Percentiles rank a stretch among this genome's conserved stretches.
Evolutionary conservation across 495 filamentous ascomycete genomes (phyloP).

Genomic region (Chaetomium tenue): DNA sequence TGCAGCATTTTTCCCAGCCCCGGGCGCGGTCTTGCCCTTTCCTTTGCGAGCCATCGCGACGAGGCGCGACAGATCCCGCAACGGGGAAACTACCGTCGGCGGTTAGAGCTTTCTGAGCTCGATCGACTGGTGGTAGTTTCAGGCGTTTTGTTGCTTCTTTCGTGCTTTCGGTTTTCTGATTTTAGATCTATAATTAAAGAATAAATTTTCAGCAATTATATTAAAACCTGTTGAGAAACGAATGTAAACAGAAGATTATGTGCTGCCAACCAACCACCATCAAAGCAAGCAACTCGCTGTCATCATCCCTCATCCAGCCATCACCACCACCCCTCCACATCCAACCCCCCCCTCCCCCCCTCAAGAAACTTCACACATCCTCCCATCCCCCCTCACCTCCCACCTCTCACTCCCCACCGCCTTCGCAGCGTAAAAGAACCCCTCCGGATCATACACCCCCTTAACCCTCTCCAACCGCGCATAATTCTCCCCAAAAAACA

Average conservation of each 20-base stretch:
- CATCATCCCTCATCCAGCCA: not conserved
- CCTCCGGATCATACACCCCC: slow-evolving; percentile 51
- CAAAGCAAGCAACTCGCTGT: not conserved
- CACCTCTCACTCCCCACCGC: slow-evolving; percentile 48
- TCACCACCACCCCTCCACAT: not conserved
- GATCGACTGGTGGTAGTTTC: too few species aligned
- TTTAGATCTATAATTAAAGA: too few species aligned
- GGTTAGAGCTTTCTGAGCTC: too few species aligned
- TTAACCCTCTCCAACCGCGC: slow-evolving; percentile 46
- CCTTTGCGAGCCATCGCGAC: too few species aligned
- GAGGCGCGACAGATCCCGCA: too few species aligned
- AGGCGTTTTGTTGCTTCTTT: too few species aligned
- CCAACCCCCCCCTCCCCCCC: not conserved
- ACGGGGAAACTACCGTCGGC: too few species aligned
- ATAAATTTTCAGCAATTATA: too few species aligned
- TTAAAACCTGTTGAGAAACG: not conserved
- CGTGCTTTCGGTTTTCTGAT: too few species aligned
- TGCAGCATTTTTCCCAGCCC: too few species aligned
- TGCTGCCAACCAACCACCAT: not conserved
- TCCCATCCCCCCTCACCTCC: slow-evolving; percentile 26
- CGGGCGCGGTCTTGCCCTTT: too few species aligned
- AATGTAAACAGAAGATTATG: not conserved
- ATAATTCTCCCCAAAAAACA: slow-evolving; percentile 55
- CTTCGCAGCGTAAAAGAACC: slow-evolving; percentile 51
- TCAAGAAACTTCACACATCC: slow-evolving; percentile 32